Percentiles rank a stretch among this genome's conserved stretches.
phyloP scores from a whole-genome alignment of 2,329 filamentous ascomycete genomes.

The Proliferodiscus dingleyae region DNA sequence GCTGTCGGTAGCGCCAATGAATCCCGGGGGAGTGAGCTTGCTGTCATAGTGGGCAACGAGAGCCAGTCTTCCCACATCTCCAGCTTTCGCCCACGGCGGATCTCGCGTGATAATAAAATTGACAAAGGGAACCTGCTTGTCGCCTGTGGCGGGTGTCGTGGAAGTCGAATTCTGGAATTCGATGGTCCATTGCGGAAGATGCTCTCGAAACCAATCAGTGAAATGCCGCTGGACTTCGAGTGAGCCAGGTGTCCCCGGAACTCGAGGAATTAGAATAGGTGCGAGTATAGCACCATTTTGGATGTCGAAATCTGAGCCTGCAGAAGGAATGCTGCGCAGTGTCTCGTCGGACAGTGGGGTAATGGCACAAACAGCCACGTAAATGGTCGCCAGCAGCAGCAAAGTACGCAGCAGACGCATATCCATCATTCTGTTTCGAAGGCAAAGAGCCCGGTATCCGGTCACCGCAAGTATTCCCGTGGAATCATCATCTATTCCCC shows the following conservation, averaged over 20 bases:
- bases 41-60: conserved; percentile 94
- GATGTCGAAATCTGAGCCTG: conserved; percentile 73
- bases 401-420: conserved; percentile 12
- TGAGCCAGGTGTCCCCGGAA: conserved; percentile 79
- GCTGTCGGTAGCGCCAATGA: conserved; percentile 90
- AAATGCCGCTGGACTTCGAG: conserved; percentile 73
- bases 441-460: conserved; percentile 20
- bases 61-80: conserved; percentile 75
- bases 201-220: conserved; percentile 68
- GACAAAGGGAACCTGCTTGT: conserved; percentile 70
- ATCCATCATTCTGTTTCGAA: conserved; percentile 14
- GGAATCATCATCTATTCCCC: conserved; percentile 22
- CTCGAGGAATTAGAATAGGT: conserved; percentile 81
- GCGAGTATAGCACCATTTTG: conserved; percentile 69
- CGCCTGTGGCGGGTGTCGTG: conserved; percentile 70
- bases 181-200: conserved; percentile 74
- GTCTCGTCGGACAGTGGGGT: conserved; percentile 66
- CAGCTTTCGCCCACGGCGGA: conserved; percentile 71
- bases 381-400: conserved; percentile 14
- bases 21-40: conserved; percentile 73
- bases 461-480: conserved; percentile 9
- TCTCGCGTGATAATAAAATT: conserved; percentile 86
- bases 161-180: conserved; percentile 87
- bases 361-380: conserved; percentile 22
- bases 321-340: conserved; percentile 66